Percentiles rank a stretch among this genome's conserved stretches.
These are phyloP conservation scores for Schizophyllum amplum DNA, from an alignment of 1,284 basidiomycete species.

Conservation along the genomic window DNA sequence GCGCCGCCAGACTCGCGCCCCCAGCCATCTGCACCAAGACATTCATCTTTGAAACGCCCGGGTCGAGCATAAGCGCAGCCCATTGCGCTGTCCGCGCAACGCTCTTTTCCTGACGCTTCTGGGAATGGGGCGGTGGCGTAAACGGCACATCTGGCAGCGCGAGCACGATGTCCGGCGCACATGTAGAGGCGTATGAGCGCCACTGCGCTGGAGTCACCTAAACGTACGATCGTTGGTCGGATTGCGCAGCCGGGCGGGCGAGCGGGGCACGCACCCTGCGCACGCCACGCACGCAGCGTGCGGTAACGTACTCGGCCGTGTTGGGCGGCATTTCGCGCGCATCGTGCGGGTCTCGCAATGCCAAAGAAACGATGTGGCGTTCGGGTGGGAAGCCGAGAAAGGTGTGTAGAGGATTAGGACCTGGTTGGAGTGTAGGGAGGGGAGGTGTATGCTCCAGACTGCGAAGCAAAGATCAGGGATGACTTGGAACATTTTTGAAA, in stretches of 20 bases:
- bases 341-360: constrained; percentile 59
- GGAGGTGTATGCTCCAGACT: constrained; percentile 60
- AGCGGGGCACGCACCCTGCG: constrained; percentile 40
- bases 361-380: constrained; percentile 49
- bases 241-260: constrained; percentile 1
- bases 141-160: constrained; percentile 66
- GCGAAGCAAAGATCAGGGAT: constrained; percentile 6
- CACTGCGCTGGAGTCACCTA: constrained; percentile 54
- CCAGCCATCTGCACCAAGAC: constrained; percentile 67
- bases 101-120: constrained; percentile 68
- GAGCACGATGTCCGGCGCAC: constrained; percentile 63
- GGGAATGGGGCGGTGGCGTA: constrained; percentile 53
- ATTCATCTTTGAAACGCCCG: constrained; percentile 19
- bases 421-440: constrained; percentile 44
- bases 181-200: constrained; percentile 38
- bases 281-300: constrained; percentile 59
- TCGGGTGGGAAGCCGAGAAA: constrained; percentile 47
- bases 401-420: constrained; percentile 43
- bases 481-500: constrained; percentile 5
- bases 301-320: constrained; percentile 45
- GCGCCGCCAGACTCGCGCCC: constrained; percentile 43
- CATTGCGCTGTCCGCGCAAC: constrained; percentile 59
- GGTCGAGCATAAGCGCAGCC: constrained; percentile 43
- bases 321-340: constrained; percentile 62
- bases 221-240: constrained; percentile 1